Conservation (phyloP, 306 rosid genomes). For the Casuarina glauca region DNA sequence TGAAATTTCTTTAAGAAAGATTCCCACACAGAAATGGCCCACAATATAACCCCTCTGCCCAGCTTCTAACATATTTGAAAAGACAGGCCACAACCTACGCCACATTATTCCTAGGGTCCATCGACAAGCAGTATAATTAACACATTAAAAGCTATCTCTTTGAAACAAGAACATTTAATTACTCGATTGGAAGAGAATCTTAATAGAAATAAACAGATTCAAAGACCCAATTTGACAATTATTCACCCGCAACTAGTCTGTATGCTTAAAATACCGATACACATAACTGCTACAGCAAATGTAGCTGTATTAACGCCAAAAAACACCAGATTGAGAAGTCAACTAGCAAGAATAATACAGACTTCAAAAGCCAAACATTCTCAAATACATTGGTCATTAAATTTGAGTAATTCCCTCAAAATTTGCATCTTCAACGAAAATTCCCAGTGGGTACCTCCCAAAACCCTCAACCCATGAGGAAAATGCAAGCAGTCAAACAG, state of each 20-base stretch:
- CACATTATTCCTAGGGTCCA: not conserved
- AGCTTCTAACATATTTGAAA: not conserved
- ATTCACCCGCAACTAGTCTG: not conserved
- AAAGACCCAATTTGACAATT: constrained; percentile 8
- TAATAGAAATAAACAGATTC: not conserved
- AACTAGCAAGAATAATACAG: not conserved
- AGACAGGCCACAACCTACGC: not conserved
- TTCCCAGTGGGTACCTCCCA: not conserved
- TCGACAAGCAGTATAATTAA: not conserved
- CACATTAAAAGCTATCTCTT: not conserved
- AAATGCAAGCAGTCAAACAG: constrained; percentile 18
- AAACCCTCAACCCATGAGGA: not conserved
- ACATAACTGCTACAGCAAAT: not conserved
- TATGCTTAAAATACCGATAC: not conserved
- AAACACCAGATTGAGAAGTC: not conserved
- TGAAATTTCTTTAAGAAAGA: not conserved
- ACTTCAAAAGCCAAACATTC: not conserved
- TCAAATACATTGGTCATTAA: not conserved
- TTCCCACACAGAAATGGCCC: not conserved
- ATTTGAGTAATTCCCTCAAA: not conserved
- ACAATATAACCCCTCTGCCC: not conserved
- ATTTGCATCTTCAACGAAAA: not conserved
- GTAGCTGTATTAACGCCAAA: not conserved
- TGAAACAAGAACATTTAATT: not conserved
- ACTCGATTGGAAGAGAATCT: not conserved